Base-by-base conservation (phyloP, 2,329 filamentous ascomycete genomes). In the Dactylellina drechsleri region DNA sequence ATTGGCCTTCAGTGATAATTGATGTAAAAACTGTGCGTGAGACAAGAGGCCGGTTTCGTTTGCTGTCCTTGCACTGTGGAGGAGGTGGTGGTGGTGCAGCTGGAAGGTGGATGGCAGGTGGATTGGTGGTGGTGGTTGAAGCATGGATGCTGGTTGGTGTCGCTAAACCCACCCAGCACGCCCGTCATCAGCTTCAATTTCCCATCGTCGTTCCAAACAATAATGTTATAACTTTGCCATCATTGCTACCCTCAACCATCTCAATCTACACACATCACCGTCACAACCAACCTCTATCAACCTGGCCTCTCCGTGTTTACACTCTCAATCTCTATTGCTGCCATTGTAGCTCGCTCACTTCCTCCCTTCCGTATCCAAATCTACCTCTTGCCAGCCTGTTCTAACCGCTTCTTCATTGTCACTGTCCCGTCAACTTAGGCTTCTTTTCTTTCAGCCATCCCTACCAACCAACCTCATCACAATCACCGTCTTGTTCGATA, bases 111-210 rank as follows among this genome's bases (percentile, higher is more conserved):
- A 36, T 36, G 31, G 31, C 10, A 10, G 6, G 31, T 23, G 23
- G 23, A 23, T 23, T 23, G 23, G 23, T 23, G 23, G 23, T 23
- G 23, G 23, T 36, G 31, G 31, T 36, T 36, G 31, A 36, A 7
- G 23, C 23, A 23, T n/a, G 43, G 13, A n/a, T 16, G 56, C 18
- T 26, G 36, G 56, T 18, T 28, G 56, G 56, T 18, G 53, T 57
- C 53, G 53, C 53, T 57, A 57, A 57, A 57, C 47, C 47, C 18
- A 20, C 47, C 31, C 31, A 18, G 45, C 47, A 36, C 10, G 49
- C 12, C 50, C 50, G 61, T 70, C 58, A 49, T 70, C 66, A 70
- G 66, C 66, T 70, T 70, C 65, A 61, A 49, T 36, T 49, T 54
- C 49, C 26, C 50, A 16, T 54, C 47, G 16, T 28, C 6, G 8